Base-by-base conservation (phyloP, 202 grass and related monocot species). In the Hordeum pubiflorum region DNA sequence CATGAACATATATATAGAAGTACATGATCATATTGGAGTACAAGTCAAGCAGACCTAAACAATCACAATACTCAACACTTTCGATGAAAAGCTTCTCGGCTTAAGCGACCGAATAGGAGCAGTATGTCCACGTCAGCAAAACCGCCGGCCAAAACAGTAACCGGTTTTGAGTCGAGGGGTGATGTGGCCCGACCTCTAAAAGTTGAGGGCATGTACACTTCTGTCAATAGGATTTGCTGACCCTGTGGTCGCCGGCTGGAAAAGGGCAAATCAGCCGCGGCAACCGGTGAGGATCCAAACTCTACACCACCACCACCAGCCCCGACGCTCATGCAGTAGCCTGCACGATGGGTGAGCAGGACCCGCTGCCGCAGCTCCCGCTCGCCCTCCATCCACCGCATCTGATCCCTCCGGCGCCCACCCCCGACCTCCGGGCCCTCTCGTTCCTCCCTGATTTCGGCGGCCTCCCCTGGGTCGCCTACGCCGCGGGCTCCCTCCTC, bases 391-490 rank as follows among this genome's bases (percentile, higher is more conserved):
- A 80, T 79, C 86, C 60, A 34, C 82, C 86, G 54, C 81, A 97
- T 64, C 71, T 93, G 68, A 86, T 97, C 41, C 90, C 91, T 77
- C 91, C 94, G 22, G 87, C 94, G 43, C 89, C 94, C 68, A 89
- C 89, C 59, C 87, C 55, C 37, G 75, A 93, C 46, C 78, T 46
- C 65, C 84, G 88, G 24, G 67, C 90, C 32, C 73, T 97, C 71
- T 80, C 91, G 68, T 97, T 89, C 83, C 91, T 97, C 37, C 86
- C 84, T 12, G 86, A 97, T 55, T 77, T 94, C 82, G 94, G 86
- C 13, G 90, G 94, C 22, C 50, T 86, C 66, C 82, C 90, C 75
- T 97, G 91, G 90, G 84, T 94, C 39, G 86, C 94, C 23, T 94
- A 93, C 75, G 94, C 88, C 26, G 94, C 94, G 4, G 86, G 79